A percentile compares a stretch with the other conserved stretches of the same genome.
Evolutionary conservation across 768 basidiomycete species (phyloP).

Genomic region (Collybia nuda): DNA sequence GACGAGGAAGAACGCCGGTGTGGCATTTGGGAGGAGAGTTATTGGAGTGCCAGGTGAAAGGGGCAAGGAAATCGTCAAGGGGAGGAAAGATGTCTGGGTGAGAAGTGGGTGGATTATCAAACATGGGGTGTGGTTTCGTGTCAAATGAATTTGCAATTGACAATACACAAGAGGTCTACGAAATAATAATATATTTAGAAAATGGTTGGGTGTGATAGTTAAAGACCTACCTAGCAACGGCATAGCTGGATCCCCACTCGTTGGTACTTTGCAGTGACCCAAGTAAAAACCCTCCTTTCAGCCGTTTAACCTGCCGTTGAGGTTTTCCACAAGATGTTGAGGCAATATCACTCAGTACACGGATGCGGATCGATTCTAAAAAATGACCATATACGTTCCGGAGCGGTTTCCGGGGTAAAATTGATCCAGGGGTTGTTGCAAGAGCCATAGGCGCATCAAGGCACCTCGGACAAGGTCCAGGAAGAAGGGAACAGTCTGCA

Average conservation of each 20-base stretch:
- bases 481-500: constrained; percentile 37
- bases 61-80: constrained; percentile 43
- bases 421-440: constrained; percentile 16
- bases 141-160: constrained; percentile 55
- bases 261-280: constrained; percentile 38
- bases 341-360: constrained; percentile 54
- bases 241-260: constrained; percentile 63
- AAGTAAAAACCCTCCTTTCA: constrained; percentile 67
- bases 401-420: constrained; percentile 44
- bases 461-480: constrained; percentile 39
- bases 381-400: constrained; percentile 49
- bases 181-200: too few relatives aligned
- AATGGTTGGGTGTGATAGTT: neutral
- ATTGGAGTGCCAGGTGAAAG: constrained; percentile 65
- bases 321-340: constrained; percentile 31
- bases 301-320: constrained; percentile 40
- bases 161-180: constrained; percentile 62
- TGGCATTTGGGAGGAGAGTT: constrained; percentile 65
- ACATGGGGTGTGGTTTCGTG: constrained; percentile 30
- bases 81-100: constrained; percentile 55
- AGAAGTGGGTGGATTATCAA: constrained; percentile 69
- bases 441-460: constrained; percentile 16
- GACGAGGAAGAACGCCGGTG: constrained; percentile 73
- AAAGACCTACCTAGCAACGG: constrained; percentile 41
- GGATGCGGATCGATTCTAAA: constrained; percentile 60